Evolutionary conservation across 1,284 basidiomycete genomes (phyloP).

Genomic region (Leccinum fallax): DNA sequence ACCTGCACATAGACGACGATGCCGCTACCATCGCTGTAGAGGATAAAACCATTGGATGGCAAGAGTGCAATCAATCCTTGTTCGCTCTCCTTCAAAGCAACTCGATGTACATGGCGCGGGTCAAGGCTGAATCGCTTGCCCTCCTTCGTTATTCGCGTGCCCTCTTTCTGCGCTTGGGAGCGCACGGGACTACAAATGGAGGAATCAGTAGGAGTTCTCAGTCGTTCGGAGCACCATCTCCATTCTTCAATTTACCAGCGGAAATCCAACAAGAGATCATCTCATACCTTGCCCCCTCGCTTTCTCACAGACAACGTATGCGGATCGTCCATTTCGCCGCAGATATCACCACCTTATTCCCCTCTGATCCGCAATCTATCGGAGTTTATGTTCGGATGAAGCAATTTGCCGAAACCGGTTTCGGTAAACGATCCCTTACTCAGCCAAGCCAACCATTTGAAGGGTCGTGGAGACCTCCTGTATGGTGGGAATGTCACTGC

Average conservation of each 20-base stretch:
- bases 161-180: conserved; percentile 44
- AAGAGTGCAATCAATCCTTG: conserved; percentile 38
- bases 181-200: not conserved
- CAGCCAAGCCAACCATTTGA: conserved; percentile 15
- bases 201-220: conserved; percentile 5
- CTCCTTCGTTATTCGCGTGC: conserved; percentile 55
- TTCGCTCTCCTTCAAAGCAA: conserved; percentile 42
- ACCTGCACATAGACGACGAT: conserved; percentile 32
- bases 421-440: conserved; percentile 11
- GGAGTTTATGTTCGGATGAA: conserved; percentile 3
- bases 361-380: conserved; percentile 18
- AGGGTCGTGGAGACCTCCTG: conserved; percentile 34
- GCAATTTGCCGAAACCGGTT: conserved; percentile 5
- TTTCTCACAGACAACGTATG: conserved; percentile 58
- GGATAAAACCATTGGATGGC: conserved; percentile 38
- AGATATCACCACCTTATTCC: conserved; percentile 52
- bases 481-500: conserved; percentile 37
- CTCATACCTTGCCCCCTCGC: conserved; percentile 57
- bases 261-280: conserved; percentile 65
- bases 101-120: conserved; percentile 39
- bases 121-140: conserved; percentile 51
- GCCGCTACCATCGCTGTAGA: conserved; percentile 9
- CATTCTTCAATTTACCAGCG: conserved; percentile 51
- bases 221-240: conserved; percentile 15
- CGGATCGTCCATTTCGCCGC: conserved; percentile 59